These are phyloP conservation scores for Carex scoparia DNA, from an alignment of 176 grass and related monocot genomes.

Conservation along the genomic window DNA sequence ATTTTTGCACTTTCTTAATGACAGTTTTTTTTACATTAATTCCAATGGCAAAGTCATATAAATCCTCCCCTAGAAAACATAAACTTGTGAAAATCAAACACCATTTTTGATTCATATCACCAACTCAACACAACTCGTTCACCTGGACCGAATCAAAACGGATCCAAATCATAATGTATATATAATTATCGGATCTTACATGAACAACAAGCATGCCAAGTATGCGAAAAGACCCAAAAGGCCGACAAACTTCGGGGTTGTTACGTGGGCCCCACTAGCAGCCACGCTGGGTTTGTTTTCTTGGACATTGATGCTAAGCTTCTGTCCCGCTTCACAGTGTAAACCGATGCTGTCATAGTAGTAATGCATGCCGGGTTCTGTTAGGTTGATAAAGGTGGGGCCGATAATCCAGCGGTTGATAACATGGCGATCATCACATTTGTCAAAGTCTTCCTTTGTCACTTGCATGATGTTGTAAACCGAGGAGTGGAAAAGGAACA, in stretches of 20 bases:
- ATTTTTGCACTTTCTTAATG: background rate
- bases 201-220: conserved; percentile 17
- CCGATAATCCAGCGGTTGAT: conserved; percentile 49
- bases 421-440: conserved; percentile 48
- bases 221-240: conserved; percentile 6
- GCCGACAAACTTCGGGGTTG: background rate
- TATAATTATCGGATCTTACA: background rate
- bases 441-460: conserved; percentile 48
- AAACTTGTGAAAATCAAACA: background rate
- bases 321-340: conserved; percentile 79
- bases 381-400: conserved; percentile 67
- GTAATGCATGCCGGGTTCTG: conserved; percentile 38
- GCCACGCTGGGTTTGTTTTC: background rate
- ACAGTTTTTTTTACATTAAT: conserved; percentile 6
- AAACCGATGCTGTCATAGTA: conserved; percentile 74
- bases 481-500: conserved; percentile 69
- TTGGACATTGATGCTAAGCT: conserved; percentile 56
- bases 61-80: conserved; percentile 1
- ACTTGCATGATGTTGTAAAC: conserved; percentile 80
- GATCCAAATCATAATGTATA: background rate
- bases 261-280: conserved; percentile 16
- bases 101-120: background rate
- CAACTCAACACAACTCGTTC: background rate
- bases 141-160: background rate
- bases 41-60: background rate